Conservation (phyloP, 495 filamentous ascomycete genomes). For the Terfezia claveryi region DNA sequence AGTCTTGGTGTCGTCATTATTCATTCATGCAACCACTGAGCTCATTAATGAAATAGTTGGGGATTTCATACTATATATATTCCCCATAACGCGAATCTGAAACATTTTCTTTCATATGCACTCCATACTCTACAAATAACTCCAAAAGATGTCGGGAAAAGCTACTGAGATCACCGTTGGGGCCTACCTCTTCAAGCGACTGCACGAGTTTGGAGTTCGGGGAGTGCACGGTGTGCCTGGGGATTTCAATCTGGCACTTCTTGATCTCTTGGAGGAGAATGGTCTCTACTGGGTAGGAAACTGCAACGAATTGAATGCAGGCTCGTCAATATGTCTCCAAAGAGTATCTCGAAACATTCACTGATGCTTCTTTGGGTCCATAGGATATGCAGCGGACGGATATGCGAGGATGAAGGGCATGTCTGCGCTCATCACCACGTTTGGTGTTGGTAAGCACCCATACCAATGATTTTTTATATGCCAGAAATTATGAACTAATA, state of each 20-base stretch:
- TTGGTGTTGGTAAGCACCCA: conserved; percentile 35
- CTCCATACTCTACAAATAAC: too few relatives aligned
- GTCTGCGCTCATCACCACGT: conserved; percentile 53
- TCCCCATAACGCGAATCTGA: too few relatives aligned
- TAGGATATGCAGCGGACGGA: conserved; percentile 58
- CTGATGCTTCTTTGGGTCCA: too few relatives aligned
- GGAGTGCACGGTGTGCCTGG: conserved; percentile 47
- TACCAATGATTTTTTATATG: background rate
- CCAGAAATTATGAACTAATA: background rate
- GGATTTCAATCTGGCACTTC: conserved; percentile 48
- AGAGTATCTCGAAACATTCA: too few relatives aligned
- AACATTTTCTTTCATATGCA: too few relatives aligned
- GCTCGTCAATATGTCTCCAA: conserved; percentile 15
- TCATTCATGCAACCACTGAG: too few relatives aligned
- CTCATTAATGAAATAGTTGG: too few relatives aligned
- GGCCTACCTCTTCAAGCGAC: conserved; percentile 43
- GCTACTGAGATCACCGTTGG: conserved; percentile 6
- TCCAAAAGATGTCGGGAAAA: too few relatives aligned
- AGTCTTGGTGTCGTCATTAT: too few relatives aligned
- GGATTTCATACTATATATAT: too few relatives aligned
- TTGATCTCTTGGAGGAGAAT: conserved; percentile 41
- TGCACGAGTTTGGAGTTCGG: conserved; percentile 44
- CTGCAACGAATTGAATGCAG: conserved; percentile 66
- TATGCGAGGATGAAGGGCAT: conserved; percentile 57
- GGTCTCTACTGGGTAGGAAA: conserved; percentile 58